A percentile compares a stretch with the other conserved stretches of the same genome.
phyloP scores from a whole-genome alignment of 106 monocot species.

The Cymbidium sinense region DNA sequence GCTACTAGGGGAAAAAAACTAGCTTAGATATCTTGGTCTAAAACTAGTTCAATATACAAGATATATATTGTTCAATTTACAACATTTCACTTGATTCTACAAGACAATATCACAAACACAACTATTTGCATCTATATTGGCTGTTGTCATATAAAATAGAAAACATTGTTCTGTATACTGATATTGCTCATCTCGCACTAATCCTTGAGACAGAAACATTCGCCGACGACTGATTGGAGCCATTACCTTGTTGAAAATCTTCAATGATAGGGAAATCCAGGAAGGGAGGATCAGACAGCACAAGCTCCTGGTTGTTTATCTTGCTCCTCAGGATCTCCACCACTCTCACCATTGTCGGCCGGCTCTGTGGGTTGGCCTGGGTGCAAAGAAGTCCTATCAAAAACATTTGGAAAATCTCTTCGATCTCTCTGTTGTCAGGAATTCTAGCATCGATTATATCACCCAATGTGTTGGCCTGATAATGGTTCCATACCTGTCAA shows the following conservation, averaged over 20 bases:
- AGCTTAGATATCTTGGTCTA: too few species aligned
- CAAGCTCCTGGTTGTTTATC: constrained; percentile 13
- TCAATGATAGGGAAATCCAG: constrained; percentile 10
- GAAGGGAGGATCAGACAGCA: constrained; percentile 46
- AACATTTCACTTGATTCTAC: too few species aligned
- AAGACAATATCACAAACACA: too few species aligned
- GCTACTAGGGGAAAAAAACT: too few species aligned
- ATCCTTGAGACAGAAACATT: background rate
- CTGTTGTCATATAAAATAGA: too few species aligned
- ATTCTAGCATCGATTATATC: constrained; percentile 26
- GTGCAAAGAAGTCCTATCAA: constrained; percentile 34
- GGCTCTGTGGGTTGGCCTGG: constrained; percentile 28
- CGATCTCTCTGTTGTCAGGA: constrained; percentile 16
- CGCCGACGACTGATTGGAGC: background rate
- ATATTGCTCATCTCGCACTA: background rate
- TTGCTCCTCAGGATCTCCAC: constrained; percentile 39
- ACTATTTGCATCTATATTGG: too few species aligned
- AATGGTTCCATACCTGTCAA: constrained; percentile 45
- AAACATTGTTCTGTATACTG: too few species aligned
- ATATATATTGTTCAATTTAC: too few species aligned
- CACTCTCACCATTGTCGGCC: constrained; percentile 38
- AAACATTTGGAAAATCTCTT: constrained; percentile 27
- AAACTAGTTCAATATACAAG: too few species aligned
- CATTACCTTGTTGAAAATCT: background rate
- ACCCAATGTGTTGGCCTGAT: constrained; percentile 23